Conservation (phyloP, 345 rosid genomes). For the Excoecaria cochinchinensis region DNA sequence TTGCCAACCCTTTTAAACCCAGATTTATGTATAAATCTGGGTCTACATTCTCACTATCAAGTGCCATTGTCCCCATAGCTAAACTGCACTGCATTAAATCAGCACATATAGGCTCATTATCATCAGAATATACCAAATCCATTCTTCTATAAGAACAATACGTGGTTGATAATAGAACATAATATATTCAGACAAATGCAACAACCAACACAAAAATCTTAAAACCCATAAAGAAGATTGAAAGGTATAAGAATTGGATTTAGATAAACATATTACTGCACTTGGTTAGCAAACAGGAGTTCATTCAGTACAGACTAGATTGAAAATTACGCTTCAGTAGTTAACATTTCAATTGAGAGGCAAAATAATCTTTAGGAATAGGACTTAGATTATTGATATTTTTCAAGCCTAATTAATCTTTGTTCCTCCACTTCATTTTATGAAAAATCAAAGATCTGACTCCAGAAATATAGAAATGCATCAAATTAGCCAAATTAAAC, state of each 20-base stretch:
- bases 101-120: slow-evolving; percentile 17
- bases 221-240: neutral
- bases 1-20: slow-evolving; percentile 55
- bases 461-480: neutral
- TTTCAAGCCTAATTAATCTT: neutral
- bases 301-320: neutral
- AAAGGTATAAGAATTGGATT: neutral
- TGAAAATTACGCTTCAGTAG: neutral
- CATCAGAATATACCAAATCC: neutral
- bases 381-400: neutral
- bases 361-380: neutral
- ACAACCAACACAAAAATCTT: neutral
- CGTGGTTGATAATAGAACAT: neutral
- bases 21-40: slow-evolving; percentile 46
- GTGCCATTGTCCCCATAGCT: slow-evolving; percentile 50
- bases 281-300: neutral
- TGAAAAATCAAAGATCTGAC: slow-evolving; percentile 5
- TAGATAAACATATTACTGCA: neutral
- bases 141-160: slow-evolving; percentile 1
- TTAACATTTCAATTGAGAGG: neutral
- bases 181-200: neutral
- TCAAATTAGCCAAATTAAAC: slow-evolving; percentile 9
- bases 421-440: neutral
- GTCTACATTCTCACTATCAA: slow-evolving; percentile 32
- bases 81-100: slow-evolving; percentile 23